Conservation (phyloP, 768 basidiomycete species). For the Naematelia aurantialba region DNA sequence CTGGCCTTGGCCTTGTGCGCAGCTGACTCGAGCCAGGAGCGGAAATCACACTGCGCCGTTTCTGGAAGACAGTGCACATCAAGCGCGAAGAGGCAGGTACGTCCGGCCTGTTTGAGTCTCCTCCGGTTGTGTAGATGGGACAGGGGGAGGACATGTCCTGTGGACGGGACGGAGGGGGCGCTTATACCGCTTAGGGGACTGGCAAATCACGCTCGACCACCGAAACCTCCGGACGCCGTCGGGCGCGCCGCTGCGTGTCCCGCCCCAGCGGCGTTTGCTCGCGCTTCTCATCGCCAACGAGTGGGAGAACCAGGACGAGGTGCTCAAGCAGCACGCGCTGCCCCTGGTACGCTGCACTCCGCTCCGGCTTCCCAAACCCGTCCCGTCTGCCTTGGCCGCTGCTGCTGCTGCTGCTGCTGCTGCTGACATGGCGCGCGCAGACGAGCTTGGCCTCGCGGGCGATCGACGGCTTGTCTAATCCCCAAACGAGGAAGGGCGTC, state of each 20-base stretch:
- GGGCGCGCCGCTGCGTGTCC: constrained; percentile 71
- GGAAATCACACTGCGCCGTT: constrained; percentile 78
- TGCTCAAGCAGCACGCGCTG: constrained; percentile 83
- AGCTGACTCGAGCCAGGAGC: constrained; percentile 71
- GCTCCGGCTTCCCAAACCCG: too few species aligned
- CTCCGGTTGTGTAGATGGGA: not conserved
- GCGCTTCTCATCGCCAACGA: constrained; percentile 87
- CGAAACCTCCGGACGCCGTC: constrained; percentile 82
- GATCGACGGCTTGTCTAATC: constrained; percentile 68
- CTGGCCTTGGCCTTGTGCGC: not conserved
- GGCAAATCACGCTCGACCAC: constrained; percentile 72
- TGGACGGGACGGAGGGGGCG: too few species aligned
- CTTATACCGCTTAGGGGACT: too few species aligned
- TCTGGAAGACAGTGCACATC: constrained; percentile 90
- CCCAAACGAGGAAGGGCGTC: constrained; percentile 61
- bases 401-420: too few species aligned
- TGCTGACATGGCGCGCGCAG: too few species aligned
- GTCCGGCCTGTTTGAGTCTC: constrained; percentile 17
- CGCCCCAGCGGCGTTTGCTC: constrained; percentile 64
- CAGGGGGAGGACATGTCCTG: too few species aligned
- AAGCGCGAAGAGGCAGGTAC: constrained; percentile 55
- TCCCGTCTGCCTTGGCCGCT: not conserved
- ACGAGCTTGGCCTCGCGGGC: constrained; percentile 89
- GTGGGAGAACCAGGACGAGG: constrained; percentile 87
- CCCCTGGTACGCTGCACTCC: constrained; percentile 72